Evolutionary conservation across 495 filamentous ascomycete species (phyloP).

Genomic region (Aspergillus carlsbadensis): DNA sequence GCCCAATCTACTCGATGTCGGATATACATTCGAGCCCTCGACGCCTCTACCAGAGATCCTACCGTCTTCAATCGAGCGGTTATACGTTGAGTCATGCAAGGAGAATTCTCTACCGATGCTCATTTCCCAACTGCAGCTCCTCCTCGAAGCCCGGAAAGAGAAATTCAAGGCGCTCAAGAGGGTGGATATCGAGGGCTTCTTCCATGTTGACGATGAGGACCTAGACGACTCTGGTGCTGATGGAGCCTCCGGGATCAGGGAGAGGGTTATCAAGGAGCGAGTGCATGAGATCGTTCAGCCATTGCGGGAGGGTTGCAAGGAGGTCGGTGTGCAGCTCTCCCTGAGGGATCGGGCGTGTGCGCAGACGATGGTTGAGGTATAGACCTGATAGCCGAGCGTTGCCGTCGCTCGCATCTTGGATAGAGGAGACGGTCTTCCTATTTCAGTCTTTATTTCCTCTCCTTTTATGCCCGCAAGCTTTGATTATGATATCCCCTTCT

Average conservation of each 20-base stretch:
- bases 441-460: too few species aligned
- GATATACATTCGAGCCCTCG: constrained; percentile 25
- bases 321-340: constrained; percentile 26
- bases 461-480: too few species aligned
- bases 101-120: constrained; percentile 31
- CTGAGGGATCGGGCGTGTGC: constrained; percentile 30
- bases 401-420: too few species aligned
- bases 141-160: constrained; percentile 23
- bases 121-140: constrained; percentile 24
- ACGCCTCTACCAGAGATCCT: constrained; percentile 26
- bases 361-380: constrained; percentile 12
- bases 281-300: constrained; percentile 28
- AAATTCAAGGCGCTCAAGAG: constrained; percentile 19
- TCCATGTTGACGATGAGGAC: constrained; percentile 29
- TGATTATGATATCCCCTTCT: too few species aligned
- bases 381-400: too few species aligned
- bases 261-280: constrained; percentile 24
- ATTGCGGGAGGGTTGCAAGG: constrained; percentile 22
- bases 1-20: constrained; percentile 34
- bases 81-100: constrained; percentile 35
- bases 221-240: constrained; percentile 13
- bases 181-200: constrained; percentile 34
- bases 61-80: constrained; percentile 28
- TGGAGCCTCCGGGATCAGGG: background rate
- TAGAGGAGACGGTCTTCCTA: too few species aligned